Base-by-base conservation (phyloP, 2,329 filamentous ascomycete genomes). In the Cladosporium halotolerans region DNA sequence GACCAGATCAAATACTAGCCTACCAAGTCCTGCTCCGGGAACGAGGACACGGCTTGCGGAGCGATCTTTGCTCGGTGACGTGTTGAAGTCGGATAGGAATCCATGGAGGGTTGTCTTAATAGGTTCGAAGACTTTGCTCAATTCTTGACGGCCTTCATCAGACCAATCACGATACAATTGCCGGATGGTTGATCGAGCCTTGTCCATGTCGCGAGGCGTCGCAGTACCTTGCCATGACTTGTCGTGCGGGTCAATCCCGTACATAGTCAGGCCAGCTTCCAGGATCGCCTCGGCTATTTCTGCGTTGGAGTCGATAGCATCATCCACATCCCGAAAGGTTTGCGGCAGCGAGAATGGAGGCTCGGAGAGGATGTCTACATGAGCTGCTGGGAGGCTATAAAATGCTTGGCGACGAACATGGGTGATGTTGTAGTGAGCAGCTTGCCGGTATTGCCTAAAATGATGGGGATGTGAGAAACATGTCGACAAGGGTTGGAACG, bases 151-250 rank as follows among this genome's bases (percentile, higher is more conserved):
- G 0, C 92, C 93, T 63, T 88, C 90, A 1, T 76, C 79, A 19
- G 88, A 89, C 93, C 95, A 99, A 69, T 99, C 93, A 13, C 93
- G 84, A 70, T 91, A 97, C 68, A 97, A 88, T 66, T 99, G 93
- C 9, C 92, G 84, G 48, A 99, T 79, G 1, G 91, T 97, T 64
- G 89, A 95, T 57, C 90, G 82, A 2, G 92, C 91, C 71, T 97
- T 99, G 67, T 95, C 89, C 50, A 95, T 76, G 64, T 97, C 92
- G 18, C 76, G 76, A 23, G 82, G 72, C 41, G 84, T 91, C 11
- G 90, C 86, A 32, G 81, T 76, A 4, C 82, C 84, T 16, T 81
- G 77, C 85, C 90, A 91, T 42, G 84, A 77, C 1, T 72, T 69
- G 49, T 73, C 70, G 75, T 56, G 42, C 2, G 52, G 43, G 62